Base-by-base conservation (phyloP, 176 grass and related monocot genomes). In the Panicum miliaceum region DNA sequence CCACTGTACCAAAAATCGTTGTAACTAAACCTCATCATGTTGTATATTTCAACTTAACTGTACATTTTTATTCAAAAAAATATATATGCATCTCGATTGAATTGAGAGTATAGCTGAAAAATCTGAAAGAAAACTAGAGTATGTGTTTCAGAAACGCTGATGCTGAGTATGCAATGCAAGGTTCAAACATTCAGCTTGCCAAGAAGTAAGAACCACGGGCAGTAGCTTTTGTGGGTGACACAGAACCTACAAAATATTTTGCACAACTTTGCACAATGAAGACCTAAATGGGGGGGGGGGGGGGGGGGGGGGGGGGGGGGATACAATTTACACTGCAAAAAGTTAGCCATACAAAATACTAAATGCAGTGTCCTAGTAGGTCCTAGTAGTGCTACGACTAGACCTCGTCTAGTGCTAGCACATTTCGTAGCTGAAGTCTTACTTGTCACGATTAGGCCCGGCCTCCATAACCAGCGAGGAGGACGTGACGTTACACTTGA, bases 361-460 rank as follows among this genome's bases (percentile, higher is more conserved):
- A 18, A 23, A 81, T 25, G 23, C 20, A 23, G 8, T 23, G 9
- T 42, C 67, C 25, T 23, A 23, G 67, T 45, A 18, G 13, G 9
- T 42, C 67, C 25, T 23, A 23, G 67, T 45, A 18, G 13, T 16
- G 7, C 14, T 51, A 66, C 4, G 26, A 62, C 68, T 5, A 62
- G 27, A 73, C 19, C 41, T 62, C 5, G 20, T 26, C 14, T 37
- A 3, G 6, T 8, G 50, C 7, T 48, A 8, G 18, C 59, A 63
- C 19, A 77, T 37, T 82, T 22, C 20, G 3, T 18, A 66, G 41
- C 0, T 50, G 22, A 80, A 43, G 2, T 41, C 91, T 96, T 90
- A 91, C 96, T 86, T 96, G 79, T 99, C 90, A 60, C 89, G 87
- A 57, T 80, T 89, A 75, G 91, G 74, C 22, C 84, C 81, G 16